These are phyloP conservation scores for Cyclotella cryptica DNA, from an alignment of 108 stramenopile species.

Conservation along the genomic window DNA sequence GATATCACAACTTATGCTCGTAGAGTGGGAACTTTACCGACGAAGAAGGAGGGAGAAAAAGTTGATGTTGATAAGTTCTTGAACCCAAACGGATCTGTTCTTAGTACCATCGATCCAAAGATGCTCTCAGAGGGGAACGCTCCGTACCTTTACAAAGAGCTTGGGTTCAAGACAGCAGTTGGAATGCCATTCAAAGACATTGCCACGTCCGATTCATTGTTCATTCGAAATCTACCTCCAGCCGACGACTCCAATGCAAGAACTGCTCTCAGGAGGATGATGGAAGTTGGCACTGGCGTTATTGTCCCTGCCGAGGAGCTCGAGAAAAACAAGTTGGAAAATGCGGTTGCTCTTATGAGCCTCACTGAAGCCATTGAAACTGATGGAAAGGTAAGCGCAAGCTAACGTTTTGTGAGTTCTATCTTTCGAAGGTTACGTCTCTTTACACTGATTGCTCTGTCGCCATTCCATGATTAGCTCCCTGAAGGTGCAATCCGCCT, in stretches of 20 bases:
- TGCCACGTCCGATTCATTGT: constrained; percentile 91
- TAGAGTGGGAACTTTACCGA: constrained; percentile 75
- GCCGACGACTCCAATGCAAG: constrained; percentile 77
- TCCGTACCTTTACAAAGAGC: constrained; percentile 86
- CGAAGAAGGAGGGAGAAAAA: constrained; percentile 77
- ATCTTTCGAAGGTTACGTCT: background rate
- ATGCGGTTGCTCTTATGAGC: constrained; percentile 89
- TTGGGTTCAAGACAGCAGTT: constrained; percentile 95
- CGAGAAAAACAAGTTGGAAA: constrained; percentile 88
- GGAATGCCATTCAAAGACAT: constrained; percentile 99
- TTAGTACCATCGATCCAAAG: constrained; percentile 76
- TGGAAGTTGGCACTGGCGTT: constrained; percentile 92
- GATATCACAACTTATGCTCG: constrained; percentile 82
- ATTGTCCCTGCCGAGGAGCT: constrained; percentile 90
- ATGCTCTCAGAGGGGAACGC: constrained; percentile 82
- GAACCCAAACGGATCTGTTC: constrained; percentile 89
- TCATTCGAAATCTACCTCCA: constrained; percentile 80
- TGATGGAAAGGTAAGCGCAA: constrained; percentile 71
- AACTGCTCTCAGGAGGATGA: constrained; percentile 86
- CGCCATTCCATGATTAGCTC: constrained; percentile 50
- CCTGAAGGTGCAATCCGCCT: constrained; percentile 89
- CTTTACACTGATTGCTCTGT: background rate
- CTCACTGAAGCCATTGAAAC: constrained; percentile 80
- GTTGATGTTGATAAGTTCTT: constrained; percentile 89
- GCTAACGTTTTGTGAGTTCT: background rate